Conservation (phyloP, 179 eudicot genomes). For the Drosera spatulata region DNA sequence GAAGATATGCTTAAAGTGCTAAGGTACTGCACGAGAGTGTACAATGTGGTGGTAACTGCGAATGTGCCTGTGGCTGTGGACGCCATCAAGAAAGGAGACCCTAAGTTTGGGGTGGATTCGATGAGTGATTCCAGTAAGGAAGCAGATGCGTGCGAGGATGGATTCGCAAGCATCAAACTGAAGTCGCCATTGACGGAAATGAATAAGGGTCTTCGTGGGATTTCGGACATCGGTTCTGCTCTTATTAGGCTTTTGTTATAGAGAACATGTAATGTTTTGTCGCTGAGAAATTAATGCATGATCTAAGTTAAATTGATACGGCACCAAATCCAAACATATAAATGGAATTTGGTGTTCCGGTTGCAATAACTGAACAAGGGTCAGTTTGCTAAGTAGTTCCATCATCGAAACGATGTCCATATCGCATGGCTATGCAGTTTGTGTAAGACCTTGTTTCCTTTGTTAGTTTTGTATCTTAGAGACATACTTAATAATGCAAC, state of each 20-base stretch:
- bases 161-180: constrained; percentile 6
- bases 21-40: constrained; percentile 10
- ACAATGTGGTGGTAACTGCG: constrained; percentile 15
- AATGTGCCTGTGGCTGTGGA: constrained; percentile 15
- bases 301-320: too few species aligned
- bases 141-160: constrained; percentile 18
- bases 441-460: too few species aligned
- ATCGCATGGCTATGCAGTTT: too few species aligned
- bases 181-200: constrained; percentile 12
- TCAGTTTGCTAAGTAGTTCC: too few species aligned
- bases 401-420: too few species aligned
- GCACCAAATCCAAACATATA: too few species aligned
- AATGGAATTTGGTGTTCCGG: too few species aligned
- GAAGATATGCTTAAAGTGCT: constrained; percentile 13
- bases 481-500: too few species aligned
- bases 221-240: constrained; percentile 30
- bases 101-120: constrained; percentile 35
- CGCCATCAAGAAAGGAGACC: constrained; percentile 27
- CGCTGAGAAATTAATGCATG: too few species aligned
- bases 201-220: constrained; percentile 15
- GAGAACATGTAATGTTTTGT: too few species aligned
- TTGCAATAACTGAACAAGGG: too few species aligned
- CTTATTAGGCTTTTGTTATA: constrained; percentile 14
- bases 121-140: constrained; percentile 35
- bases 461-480: too few species aligned